Evolutionary conservation across 139 green algal genomes (phyloP).

Genomic region (Volvox reticuliferus): DNA sequence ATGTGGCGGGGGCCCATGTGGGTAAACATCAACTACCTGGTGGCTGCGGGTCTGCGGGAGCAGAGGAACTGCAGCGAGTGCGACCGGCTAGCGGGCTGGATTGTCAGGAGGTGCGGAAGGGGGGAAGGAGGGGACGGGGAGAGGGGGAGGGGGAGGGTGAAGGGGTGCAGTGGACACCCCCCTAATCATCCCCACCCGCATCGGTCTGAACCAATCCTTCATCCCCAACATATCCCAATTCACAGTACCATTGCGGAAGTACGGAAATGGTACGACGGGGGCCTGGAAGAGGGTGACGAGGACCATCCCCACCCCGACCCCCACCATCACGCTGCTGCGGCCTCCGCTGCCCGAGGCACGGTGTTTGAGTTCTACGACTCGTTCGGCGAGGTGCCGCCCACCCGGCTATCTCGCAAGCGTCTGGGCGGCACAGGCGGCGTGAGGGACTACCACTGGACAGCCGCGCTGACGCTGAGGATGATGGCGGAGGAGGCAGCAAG

Average conservation of each 20-base stretch:
- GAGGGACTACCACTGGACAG: conserved; percentile 44
- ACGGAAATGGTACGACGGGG: conserved; percentile 24
- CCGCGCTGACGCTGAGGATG: conserved; percentile 33
- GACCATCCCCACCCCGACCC: neutral
- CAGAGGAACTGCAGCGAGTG: neutral
- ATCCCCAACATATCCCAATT: neutral
- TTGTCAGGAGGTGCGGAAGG: neutral
- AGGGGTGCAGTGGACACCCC: too few species aligned
- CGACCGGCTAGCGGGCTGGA: neutral
- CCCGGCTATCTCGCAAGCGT: conserved; percentile 12
- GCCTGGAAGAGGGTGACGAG: neutral
- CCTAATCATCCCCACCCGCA: too few species aligned
- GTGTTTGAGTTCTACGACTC: conserved; percentile 44
- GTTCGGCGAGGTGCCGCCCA: neutral
- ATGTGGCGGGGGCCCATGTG: conserved; percentile 41
- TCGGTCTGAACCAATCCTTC: neutral
- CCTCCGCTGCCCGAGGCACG: neutral
- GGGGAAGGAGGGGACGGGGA: neutral
- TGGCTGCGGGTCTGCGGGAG: conserved; percentile 23
- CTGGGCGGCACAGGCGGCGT: neutral
- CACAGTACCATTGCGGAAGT: conserved; percentile 12
- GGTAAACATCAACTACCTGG: conserved; percentile 43
- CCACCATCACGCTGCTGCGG: neutral
- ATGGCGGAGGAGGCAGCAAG: conserved; percentile 18
- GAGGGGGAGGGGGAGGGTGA: neutral